Evolutionary conservation across 2,329 filamentous ascomycete species (phyloP), one percentile per base, ranked within the genome.

Genomic region (Amylocarpus encephaloides): DNA sequence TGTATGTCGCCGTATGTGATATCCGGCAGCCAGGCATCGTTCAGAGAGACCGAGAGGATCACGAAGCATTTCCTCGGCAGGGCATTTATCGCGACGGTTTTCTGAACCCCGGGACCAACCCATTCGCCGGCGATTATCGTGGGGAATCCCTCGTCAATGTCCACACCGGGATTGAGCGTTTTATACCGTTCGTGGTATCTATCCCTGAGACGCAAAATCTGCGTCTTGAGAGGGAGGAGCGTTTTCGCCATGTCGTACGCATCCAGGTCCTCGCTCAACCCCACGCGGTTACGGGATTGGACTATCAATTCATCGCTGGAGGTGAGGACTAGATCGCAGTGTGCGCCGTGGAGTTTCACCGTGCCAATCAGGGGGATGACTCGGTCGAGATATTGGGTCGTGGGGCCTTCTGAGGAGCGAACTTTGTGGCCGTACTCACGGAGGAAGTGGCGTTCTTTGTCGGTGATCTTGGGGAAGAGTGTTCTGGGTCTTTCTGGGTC

Each of bases 51-150:
- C 2, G 56, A 55, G 3, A 59, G 40, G n/a, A 62, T 57, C n/a
- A 62, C 58, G 33, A 62, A 57, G 19, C 15, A 48, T 51, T 48
- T 54, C 2, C n/a, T n/a, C 1, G 46, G 46, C 1, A 62, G 15
- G 11, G 50, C 40, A 2, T 19, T 43, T 12, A 62, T 41, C 0
- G 53, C 59, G 0, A 58, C 52, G 3, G 46, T 49, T 36, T 56
- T 59, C 19, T 60, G 54, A 10, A 62, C 40, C 6, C 48, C 56
- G 0, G 58, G 58, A 0, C 59, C 60, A 7, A 61, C 50, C 52
- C 56, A 62, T 34, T 61, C 59, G 2, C 59, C 60, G 3, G 59
- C 59, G 12, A 62, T 54, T 9, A 62, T 61, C 4, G 61, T 29
- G 1, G 58, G 55, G n/a, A 49, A 5, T 9, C 54, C 36, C 1